These are phyloP conservation scores for Friedmanniomyces endolithicus DNA, from an alignment of 495 filamentous ascomycete genomes.

Conservation along the genomic window DNA sequence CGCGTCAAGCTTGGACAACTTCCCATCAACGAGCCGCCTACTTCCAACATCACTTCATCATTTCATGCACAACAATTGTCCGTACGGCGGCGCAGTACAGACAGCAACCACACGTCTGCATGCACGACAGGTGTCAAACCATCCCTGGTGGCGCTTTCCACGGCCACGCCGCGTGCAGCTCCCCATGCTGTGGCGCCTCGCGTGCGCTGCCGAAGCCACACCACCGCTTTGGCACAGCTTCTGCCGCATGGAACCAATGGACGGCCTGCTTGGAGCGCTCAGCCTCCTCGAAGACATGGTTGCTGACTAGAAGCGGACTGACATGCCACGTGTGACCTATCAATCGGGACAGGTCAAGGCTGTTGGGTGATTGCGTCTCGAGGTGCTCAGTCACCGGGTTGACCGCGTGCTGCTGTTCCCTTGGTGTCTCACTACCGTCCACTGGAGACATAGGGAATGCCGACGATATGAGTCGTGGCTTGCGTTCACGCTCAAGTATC, in stretches of 20 bases:
- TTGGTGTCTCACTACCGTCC: no score
- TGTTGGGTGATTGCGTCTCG: no score
- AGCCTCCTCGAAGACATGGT: not conserved
- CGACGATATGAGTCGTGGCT: no score
- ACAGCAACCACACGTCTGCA: not conserved
- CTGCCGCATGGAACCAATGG: not conserved
- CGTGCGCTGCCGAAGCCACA: not conserved
- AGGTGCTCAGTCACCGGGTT: no score
- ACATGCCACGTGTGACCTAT: not conserved
- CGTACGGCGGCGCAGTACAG: not conserved
- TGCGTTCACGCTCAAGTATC: no score
- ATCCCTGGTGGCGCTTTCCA: not conserved
- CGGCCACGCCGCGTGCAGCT: not conserved
- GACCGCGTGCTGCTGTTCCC: no score
- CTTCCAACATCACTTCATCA: not conserved
- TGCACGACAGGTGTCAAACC: not conserved
- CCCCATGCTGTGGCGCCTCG: not conserved
- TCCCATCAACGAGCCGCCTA: not conserved
- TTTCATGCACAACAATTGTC: not conserved
- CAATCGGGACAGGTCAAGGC: no score
- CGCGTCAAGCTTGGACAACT: not conserved
- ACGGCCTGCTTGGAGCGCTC: not conserved
- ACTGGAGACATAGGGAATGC: no score
- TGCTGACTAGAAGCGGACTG: not conserved
- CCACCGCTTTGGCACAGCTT: not conserved